Evolutionary conservation across 306 rosid species (phyloP), one percentile per base, ranked within the genome.

Genomic region (Hylodesmum podocarpum): DNA sequence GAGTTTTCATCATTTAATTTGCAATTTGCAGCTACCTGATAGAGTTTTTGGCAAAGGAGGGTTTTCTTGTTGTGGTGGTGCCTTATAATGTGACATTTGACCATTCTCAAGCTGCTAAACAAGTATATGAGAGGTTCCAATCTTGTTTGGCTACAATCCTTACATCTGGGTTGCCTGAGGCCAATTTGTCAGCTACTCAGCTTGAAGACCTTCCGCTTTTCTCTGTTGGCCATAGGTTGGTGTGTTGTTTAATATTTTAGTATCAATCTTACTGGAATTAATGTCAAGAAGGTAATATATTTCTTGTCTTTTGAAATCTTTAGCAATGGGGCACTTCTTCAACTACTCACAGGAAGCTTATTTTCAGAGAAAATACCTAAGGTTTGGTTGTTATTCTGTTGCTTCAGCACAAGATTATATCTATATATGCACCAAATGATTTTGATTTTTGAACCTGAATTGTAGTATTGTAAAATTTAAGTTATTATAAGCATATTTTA

Each of bases 61-160:
- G 99, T 29, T 92, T 88, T 83, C 72, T 95, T 63, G 81, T 95
- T 6, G 75, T 95, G 55, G 82, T 83, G 57, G 97, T 95, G 72
- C 99, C 99, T 72, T 90, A 92, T 44, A 90, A 88, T 85, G 97
- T 92, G 83, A 95, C 97, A 10, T 95, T 95, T 85, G 92, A 92
- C 82, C 99, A 95, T 76, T 58, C 90, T 64, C 65, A 58, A 73
- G 97, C 96, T 78, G 62, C 97, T 46, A 84, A 82, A 21, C 96
- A 92, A 84, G 97, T 92, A 10, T 89, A 89, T 69, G 96, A 92
- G 58, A 85, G 90, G 75, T 92, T 95, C 81, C 80, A 92, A 27
- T 54, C 86, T 66, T 89, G 97, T 78, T 87, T 92, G 87, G 83
- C 88, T 70, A 67, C 88, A 59, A 55, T 95, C 66, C 84, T 85